Base-by-base conservation (phyloP, 352 stramenopile genomes). In the Phytophthora tubulina region DNA sequence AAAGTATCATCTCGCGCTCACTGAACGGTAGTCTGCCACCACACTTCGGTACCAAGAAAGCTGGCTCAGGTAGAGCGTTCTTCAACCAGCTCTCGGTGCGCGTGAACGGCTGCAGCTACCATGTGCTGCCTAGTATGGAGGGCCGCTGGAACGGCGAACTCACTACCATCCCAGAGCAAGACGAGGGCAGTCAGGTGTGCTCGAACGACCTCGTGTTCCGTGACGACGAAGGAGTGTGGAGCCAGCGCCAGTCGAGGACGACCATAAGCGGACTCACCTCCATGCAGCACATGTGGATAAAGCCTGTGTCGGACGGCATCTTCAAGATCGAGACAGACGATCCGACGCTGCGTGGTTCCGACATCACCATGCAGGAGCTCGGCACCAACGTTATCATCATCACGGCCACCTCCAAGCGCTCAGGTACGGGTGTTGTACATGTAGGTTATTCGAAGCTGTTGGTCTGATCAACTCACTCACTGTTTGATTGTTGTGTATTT, bases 201-300 rank as follows among this genome's bases (percentile, higher is more conserved):
- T 96, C 90, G n/a, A 92, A 82, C 13, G 88, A 96, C 54, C 75
- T 96, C 17, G 75, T 88, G 27, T 96, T 94, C 70, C 87, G 88
- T 39, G 86, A 94, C 32, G 88, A 95, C 17, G 88, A 96, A 79
- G 87, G 89, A 9, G 89, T 95, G 17, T 96, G 89, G 89, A 95
- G 89, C 62, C 88, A 94, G 63, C 89, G 89, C 39, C 86, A 95
- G 72, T 94, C 89, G 51, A 77, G 88, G 45, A 96, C 89, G 38
- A 95, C 89, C 17, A 94, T 96, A 77, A 95, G 78, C 46, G 89
- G 89, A 0, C 81, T 96, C 54, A 95, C 89, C 2, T 88, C 89
- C 36, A 96, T 86, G 61, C 88, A 96, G 78, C 88, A 96, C 75
- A 95, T 89, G 60, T 96, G 89, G 89, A 94, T 96, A 72, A 93